phyloP scores from a whole-genome alignment of 2,329 filamentous ascomycete genomes.

The Neonectria faginata region DNA sequence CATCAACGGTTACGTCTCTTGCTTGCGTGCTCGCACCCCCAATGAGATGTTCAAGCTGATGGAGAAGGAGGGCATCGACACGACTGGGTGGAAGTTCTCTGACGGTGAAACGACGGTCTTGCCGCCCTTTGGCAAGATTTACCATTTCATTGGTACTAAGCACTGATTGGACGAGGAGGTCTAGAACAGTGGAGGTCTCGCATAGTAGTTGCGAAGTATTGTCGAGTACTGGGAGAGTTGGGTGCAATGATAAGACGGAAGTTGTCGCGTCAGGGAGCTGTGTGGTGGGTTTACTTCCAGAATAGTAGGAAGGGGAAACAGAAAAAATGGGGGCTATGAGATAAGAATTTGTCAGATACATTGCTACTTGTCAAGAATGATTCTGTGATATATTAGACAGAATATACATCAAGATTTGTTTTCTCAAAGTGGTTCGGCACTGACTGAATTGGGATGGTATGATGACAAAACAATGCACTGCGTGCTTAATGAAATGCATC shows the following conservation, averaged over 20 bases:
- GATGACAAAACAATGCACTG: background rate
- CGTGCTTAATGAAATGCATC: too few species aligned
- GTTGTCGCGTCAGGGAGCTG: background rate
- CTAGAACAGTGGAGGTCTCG: background rate
- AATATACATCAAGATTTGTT: background rate
- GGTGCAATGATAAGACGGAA: background rate
- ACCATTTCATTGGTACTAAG: slow-evolving; percentile 38
- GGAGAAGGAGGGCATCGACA: slow-evolving; percentile 35
- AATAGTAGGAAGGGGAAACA: background rate
- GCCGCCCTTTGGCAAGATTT: slow-evolving; percentile 39
- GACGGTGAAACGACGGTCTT: slow-evolving; percentile 37
- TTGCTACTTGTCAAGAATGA: background rate
- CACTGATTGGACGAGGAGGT: slow-evolving; percentile 1
- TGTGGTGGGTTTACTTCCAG: background rate
- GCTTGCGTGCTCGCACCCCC: slow-evolving; percentile 33
- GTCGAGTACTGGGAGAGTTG: too few species aligned
- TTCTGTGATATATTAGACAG: background rate
- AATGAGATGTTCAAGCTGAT: slow-evolving; percentile 35
- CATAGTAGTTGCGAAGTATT: background rate
- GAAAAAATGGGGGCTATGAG: background rate
- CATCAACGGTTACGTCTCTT: slow-evolving; percentile 41
- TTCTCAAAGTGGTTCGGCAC: background rate
- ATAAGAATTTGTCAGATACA: background rate
- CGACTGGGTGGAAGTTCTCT: slow-evolving; percentile 32
- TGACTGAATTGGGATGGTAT: background rate